phyloP scores from a whole-genome alignment of 257 asterid genomes.

The Capsicum rhomboideum region DNA sequence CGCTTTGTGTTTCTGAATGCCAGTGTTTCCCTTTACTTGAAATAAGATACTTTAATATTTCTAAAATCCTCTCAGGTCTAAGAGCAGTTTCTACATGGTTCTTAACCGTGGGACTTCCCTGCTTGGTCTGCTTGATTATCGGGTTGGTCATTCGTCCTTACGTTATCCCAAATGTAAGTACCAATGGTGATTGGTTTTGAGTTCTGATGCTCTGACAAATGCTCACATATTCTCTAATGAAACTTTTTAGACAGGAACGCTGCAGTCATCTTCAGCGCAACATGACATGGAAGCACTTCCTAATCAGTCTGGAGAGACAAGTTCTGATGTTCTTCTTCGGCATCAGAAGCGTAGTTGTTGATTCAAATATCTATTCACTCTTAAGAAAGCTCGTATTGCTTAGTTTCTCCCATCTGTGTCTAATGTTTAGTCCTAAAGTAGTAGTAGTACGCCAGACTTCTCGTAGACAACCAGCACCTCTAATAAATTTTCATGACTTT shows the following conservation, averaged over 20 bases:
- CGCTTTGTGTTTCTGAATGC: background rate
- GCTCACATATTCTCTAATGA: constrained; percentile 23
- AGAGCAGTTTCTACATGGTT: constrained; percentile 49
- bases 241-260: constrained; percentile 79
- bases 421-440: constrained; percentile 36
- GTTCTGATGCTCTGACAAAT: background rate
- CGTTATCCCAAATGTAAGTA: constrained; percentile 55
- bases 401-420: constrained; percentile 39
- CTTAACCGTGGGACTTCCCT: constrained; percentile 45
- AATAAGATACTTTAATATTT: background rate
- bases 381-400: constrained; percentile 22
- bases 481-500: constrained; percentile 37
- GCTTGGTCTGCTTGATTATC: constrained; percentile 50
- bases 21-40: background rate
- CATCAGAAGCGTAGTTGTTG: constrained; percentile 78
- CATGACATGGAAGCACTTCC: constrained; percentile 78
- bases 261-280: constrained; percentile 26
- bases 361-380: constrained; percentile 23
- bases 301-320: constrained; percentile 75
- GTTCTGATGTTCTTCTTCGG: constrained; percentile 61
- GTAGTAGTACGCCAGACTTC: constrained; percentile 21
- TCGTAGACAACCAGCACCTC: constrained; percentile 22
- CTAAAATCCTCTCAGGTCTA: constrained; percentile 33
- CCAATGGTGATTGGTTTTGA: background rate
- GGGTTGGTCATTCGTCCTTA: constrained; percentile 70